Evolutionary conservation across 2,329 filamentous ascomycete species (phyloP).

Genomic region (Clonostachys chloroleuca): DNA sequence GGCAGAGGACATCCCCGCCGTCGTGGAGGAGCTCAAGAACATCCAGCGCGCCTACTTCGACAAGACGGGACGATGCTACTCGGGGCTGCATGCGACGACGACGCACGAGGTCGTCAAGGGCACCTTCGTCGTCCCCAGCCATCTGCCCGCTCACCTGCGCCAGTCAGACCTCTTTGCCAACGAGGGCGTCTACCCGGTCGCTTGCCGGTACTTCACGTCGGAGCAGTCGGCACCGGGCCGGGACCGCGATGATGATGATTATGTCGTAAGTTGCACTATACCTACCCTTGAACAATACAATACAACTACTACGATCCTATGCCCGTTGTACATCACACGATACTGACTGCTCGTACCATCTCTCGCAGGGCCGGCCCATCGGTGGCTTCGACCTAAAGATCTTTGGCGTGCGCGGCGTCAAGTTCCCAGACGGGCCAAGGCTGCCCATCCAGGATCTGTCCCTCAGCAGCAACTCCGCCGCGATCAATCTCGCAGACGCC

Average conservation of each 20-base stretch:
- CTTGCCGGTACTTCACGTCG: slow-evolving; percentile 1
- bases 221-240: neutral
- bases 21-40: slow-evolving; percentile 1
- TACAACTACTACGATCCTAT: slow-evolving; percentile 7
- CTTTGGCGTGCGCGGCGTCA: slow-evolving; percentile 37
- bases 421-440: slow-evolving; percentile 28
- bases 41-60: slow-evolving; percentile 2
- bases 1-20: neutral
- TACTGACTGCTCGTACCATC: slow-evolving; percentile 16
- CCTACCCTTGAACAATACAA: neutral
- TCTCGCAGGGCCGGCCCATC: slow-evolving; percentile 28
- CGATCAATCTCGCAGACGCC: slow-evolving; percentile 37
- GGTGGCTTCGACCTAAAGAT: slow-evolving; percentile 41
- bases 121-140: slow-evolving; percentile 30
- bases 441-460: slow-evolving; percentile 31
- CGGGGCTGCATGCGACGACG: slow-evolving; percentile 37
- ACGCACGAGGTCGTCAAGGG: slow-evolving; percentile 40
- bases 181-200: slow-evolving; percentile 7
- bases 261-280: neutral
- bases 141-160: slow-evolving; percentile 35
- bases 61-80: slow-evolving; percentile 3
- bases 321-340: slow-evolving; percentile 11
- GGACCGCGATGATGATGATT: no score
- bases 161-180: slow-evolving; percentile 32
- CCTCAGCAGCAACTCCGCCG: slow-evolving; percentile 39